Conservation (phyloP, 495 filamentous ascomycete genomes). For the Haplographium delicatum region DNA sequence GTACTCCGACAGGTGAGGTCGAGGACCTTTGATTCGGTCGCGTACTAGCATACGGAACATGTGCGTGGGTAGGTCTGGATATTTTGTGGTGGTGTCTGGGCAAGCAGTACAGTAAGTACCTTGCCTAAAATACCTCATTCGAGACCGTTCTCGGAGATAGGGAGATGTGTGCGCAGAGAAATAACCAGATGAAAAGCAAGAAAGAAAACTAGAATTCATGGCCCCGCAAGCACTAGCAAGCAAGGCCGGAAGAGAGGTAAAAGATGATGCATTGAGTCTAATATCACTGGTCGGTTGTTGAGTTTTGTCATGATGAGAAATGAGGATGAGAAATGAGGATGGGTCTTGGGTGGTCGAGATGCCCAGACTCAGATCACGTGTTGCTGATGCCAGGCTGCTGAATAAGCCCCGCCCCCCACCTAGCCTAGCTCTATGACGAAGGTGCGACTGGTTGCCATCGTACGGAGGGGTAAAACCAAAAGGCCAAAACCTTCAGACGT, state of each 20-base stretch:
- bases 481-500: background rate
- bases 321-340: background rate
- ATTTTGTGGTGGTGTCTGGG: too few relatives aligned
- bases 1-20: background rate
- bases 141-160: background rate
- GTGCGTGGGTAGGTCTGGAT: background rate
- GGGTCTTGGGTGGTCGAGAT: background rate
- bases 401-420: slow-evolving; percentile 14
- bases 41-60: slow-evolving; percentile 13
- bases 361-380: background rate
- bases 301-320: background rate
- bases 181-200: background rate
- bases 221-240: too few relatives aligned
- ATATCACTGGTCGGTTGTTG: background rate
- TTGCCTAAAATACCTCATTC: background rate
- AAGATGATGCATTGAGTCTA: too few relatives aligned
- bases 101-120: too few relatives aligned
- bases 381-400: slow-evolving; percentile 4
- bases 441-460: background rate
- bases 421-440: slow-evolving; percentile 7
- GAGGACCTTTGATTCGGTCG: background rate
- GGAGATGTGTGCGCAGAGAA: background rate
- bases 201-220: background rate
- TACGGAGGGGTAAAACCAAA: slow-evolving; percentile 1
- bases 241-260: too few relatives aligned